Evolutionary conservation across 257 asterid genomes (phyloP).

Genomic region (Paulownia fortunei): DNA sequence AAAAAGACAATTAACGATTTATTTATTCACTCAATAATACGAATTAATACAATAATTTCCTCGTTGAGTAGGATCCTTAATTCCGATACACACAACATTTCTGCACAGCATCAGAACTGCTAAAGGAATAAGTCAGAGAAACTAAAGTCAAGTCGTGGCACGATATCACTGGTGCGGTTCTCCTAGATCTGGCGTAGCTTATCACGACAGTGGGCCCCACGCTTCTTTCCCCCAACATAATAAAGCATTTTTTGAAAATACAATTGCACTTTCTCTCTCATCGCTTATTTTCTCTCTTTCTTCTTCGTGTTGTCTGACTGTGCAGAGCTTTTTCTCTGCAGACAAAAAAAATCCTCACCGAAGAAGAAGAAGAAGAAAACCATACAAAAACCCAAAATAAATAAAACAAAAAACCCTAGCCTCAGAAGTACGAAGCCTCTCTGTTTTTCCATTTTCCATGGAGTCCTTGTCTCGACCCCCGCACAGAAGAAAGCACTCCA

Average conservation of each 20-base stretch:
- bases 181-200: slow-evolving; percentile 10
- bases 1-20: too few relatives aligned
- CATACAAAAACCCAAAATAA: not conserved
- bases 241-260: slow-evolving; percentile 17
- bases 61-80: too few relatives aligned
- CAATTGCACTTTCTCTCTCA: slow-evolving; percentile 29
- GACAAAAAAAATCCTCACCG: slow-evolving; percentile 29
- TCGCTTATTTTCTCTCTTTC: slow-evolving; percentile 23
- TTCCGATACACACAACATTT: too few relatives aligned
- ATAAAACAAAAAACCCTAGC: slow-evolving; percentile 35
- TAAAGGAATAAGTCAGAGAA: not conserved
- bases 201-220: slow-evolving; percentile 34
- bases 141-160: not conserved
- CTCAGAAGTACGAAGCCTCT: not conserved
- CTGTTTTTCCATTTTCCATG: slow-evolving; percentile 40
- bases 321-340: slow-evolving; percentile 40
- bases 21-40: too few relatives aligned
- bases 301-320: slow-evolving; percentile 36
- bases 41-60: too few relatives aligned
- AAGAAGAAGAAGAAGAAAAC: slow-evolving; percentile 23
- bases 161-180: not conserved
- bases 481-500: slow-evolving; percentile 61
- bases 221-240: not conserved
- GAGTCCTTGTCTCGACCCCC: slow-evolving; percentile 76
- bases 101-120: not conserved